Evolutionary conservation across 345 rosid genomes (phyloP), one percentile per base, ranked within the genome.

Genomic region (Jatropha curcas): DNA sequence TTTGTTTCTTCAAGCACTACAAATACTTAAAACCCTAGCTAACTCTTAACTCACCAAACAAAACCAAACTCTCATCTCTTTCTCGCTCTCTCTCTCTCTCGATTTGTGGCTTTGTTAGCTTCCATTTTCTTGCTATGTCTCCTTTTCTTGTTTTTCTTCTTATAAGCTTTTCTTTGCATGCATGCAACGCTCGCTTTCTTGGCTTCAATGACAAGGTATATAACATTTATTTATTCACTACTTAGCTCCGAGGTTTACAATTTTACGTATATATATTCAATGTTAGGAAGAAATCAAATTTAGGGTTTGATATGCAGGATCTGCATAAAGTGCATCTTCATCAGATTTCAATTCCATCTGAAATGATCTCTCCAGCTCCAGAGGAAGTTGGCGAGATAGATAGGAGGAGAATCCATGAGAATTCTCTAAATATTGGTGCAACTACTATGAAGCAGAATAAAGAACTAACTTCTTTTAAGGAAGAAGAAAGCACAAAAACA

Each of bases 181-280:
- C 86, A 88, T 86, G 89, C 86, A 74, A 67, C 52, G 86, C 82
- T 72, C 83, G 86, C 50, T 70, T 31, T 74, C 77, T 79, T 24
- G 71, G 77, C 48, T 30, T 74, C 13, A 3, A 13, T 67, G 69
- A 37, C 25, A 59, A 61, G 46, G 71, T 41, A 41, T 3, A 37
- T 37, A 37, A 7, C 8, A 41, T 41, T 48, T 16, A 48, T 48
- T 48, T 17, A 6, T 16, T 48, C 17, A 22, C 4, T 11, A 7
- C 5, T 17, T n/a, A n/a, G n/a, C n/a, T n/a, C n/a, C n/a, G n/a
- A n/a, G n/a, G n/a, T n/a, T n/a, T n/a, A n/a, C n/a, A 11, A n/a
- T 4, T 34, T 25, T 22, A 56, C 11, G 33, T 22, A 12, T n/a
- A n/a, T n/a, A n/a, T n/a, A n/a, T n/a, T n/a, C n/a, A n/a, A n/a